phyloP scores from a whole-genome alignment of 345 rosid species.

The Punica granatum region DNA sequence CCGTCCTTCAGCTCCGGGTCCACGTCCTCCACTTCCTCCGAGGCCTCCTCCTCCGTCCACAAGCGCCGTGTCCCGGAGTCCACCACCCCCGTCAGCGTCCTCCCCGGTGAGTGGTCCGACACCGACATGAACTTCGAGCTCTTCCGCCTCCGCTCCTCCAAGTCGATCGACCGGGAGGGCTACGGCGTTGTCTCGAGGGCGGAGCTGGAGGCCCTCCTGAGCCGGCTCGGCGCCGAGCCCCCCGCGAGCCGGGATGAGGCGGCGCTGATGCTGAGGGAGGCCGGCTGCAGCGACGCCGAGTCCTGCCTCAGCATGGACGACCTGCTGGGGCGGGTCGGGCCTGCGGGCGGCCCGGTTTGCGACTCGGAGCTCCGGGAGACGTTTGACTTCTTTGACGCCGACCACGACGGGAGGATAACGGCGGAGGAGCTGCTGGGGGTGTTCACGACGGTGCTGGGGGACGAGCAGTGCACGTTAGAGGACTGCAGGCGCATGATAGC shows the following conservation, averaged over 20 bases:
- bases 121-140: conserved; percentile 26
- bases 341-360: conserved; percentile 37
- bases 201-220: conserved; percentile 57
- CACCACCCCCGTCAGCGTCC: conserved; percentile 63
- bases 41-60: conserved; percentile 22
- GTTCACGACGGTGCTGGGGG: conserved; percentile 46
- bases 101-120: conserved; percentile 55
- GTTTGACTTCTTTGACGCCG: conserved; percentile 69
- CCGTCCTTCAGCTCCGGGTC: conserved; percentile 46
- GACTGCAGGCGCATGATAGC: conserved; percentile 93
- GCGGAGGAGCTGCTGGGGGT: conserved; percentile 65
- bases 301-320: conserved; percentile 49
- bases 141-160: conserved; percentile 35
- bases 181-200: conserved; percentile 52
- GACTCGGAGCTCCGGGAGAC: conserved; percentile 58
- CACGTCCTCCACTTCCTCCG: conserved; percentile 26
- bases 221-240: conserved; percentile 45
- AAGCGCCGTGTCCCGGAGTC: conserved; percentile 15
- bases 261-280: conserved; percentile 50
- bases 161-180: conserved; percentile 29
- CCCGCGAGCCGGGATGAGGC: conserved; percentile 60
- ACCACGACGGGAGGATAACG: conserved; percentile 82
- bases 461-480: conserved; percentile 65
- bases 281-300: conserved; percentile 30
- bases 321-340: conserved; percentile 35